Evolutionary conservation across 257 asterid species (phyloP).

Genomic region (Primulina huaijiensis): DNA sequence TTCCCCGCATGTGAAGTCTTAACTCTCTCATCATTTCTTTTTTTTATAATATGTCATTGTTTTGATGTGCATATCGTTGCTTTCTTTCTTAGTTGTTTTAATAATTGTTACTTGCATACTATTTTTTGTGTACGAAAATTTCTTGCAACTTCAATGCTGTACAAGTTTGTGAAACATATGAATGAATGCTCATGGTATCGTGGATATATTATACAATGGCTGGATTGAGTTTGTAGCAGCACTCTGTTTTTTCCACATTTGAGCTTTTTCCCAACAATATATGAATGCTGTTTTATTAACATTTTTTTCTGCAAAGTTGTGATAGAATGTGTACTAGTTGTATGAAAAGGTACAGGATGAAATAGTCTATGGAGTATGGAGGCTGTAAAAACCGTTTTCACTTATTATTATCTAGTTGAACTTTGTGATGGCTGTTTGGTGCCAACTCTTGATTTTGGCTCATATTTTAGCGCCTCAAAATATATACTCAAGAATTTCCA

Average conservation of each 20-base stretch:
- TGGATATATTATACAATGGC: background rate
- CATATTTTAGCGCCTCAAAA: background rate
- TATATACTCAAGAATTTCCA: background rate
- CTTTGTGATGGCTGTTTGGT: background rate
- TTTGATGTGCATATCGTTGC: constrained; percentile 23
- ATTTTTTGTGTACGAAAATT: background rate
- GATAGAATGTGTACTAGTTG: constrained; percentile 15
- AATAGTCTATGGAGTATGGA: constrained; percentile 5
- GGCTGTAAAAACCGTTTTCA: constrained; percentile 8
- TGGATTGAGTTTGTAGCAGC: constrained; percentile 4
- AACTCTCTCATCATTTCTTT: constrained; percentile 18
- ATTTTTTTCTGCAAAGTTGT: background rate
- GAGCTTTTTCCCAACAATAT: constrained; percentile 13
- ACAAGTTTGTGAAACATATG: constrained; percentile 21
- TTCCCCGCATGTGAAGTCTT: constrained; percentile 84
- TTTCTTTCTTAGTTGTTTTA: constrained; percentile 12
- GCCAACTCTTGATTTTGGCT: background rate
- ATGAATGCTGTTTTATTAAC: background rate
- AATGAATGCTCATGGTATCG: background rate
- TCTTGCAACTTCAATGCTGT: constrained; percentile 18
- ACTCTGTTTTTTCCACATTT: constrained; percentile 1
- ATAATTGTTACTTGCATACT: background rate
- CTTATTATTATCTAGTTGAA: background rate
- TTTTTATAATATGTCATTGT: constrained; percentile 12
- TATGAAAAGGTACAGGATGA: constrained; percentile 8